Evolutionary conservation across 176 grass and related monocot genomes (phyloP).

Genomic region (Musa schizocarpa): DNA sequence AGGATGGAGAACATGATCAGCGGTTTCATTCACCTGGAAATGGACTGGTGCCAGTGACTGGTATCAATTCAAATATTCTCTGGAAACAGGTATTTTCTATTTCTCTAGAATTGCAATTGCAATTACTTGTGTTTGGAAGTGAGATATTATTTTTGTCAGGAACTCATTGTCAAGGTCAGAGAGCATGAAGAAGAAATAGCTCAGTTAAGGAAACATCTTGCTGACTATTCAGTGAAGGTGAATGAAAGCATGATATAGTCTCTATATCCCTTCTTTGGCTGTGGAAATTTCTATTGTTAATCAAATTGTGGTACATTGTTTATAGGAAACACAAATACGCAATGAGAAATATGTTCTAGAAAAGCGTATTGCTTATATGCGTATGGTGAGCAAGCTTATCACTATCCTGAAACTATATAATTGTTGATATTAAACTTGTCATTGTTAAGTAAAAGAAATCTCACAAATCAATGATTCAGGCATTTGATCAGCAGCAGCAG

Average conservation of each 20-base stretch:
- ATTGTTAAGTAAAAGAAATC: not conserved
- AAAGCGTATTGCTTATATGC: slow-evolving; percentile 87
- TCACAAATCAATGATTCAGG: slow-evolving; percentile 32
- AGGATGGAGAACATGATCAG: slow-evolving; percentile 54
- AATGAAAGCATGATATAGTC: not conserved
- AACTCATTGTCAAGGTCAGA: slow-evolving; percentile 65
- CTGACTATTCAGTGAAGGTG: slow-evolving; percentile 78
- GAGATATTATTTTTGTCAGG: slow-evolving; percentile 29
- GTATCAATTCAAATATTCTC: slow-evolving; percentile 41
- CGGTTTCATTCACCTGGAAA: slow-evolving; percentile 37
- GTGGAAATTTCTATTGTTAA: slow-evolving; percentile 16
- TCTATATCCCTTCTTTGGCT: not conserved
- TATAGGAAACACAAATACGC: slow-evolving; percentile 73
- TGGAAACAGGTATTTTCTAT: slow-evolving; percentile 64
- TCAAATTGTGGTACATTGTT: slow-evolving; percentile 26
- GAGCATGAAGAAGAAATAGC: slow-evolving; percentile 76
- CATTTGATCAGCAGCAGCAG: slow-evolving; percentile 86
- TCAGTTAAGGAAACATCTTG: slow-evolving; percentile 69
- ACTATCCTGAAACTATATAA: not conserved
- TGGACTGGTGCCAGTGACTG: slow-evolving; percentile 45
- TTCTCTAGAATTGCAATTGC: slow-evolving; percentile 4
- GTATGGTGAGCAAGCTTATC: slow-evolving; percentile 39
- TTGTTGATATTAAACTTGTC: not conserved
- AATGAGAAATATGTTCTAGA: slow-evolving; percentile 59
- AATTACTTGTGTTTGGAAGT: slow-evolving; percentile 3